phyloP scores from a whole-genome alignment of 768 basidiomycete species.

The Russula sp. region DNA sequence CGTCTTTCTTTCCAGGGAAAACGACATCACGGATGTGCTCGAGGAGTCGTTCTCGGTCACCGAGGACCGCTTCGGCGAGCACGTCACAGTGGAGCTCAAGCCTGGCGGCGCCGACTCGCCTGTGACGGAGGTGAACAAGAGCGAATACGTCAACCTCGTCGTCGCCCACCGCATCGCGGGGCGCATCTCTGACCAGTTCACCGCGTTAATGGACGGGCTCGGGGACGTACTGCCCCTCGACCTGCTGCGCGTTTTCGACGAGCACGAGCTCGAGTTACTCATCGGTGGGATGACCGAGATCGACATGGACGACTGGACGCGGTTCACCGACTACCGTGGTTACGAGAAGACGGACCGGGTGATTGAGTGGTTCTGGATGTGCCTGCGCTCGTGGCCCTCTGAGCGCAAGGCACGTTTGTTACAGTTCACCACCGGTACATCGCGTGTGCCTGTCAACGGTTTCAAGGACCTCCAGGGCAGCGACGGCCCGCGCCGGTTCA shows the following conservation, averaged over 20 bases:
- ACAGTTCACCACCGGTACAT: slow-evolving; percentile 85
- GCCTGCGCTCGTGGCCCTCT: slow-evolving; percentile 82
- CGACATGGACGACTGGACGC: slow-evolving; percentile 82
- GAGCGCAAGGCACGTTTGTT: slow-evolving; percentile 82
- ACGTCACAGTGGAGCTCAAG: slow-evolving; percentile 60
- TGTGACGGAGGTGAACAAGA: slow-evolving; percentile 73
- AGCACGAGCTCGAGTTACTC: slow-evolving; percentile 80
- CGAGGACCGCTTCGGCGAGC: slow-evolving; percentile 72
- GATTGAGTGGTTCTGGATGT: slow-evolving; percentile 96
- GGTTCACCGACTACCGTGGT: slow-evolving; percentile 88
- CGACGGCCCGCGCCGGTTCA: slow-evolving; percentile 88
- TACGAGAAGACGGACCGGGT: slow-evolving; percentile 83
- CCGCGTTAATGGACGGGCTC: slow-evolving; percentile 81
- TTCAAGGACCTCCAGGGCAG: slow-evolving; percentile 94
- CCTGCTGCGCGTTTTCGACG: slow-evolving; percentile 85
- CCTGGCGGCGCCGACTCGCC: slow-evolving; percentile 52
- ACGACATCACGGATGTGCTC: slow-evolving; percentile 68
- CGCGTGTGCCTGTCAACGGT: slow-evolving; percentile 84
- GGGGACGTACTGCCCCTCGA: slow-evolving; percentile 80
- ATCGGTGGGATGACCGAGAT: slow-evolving; percentile 72
- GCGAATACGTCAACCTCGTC: slow-evolving; percentile 69
- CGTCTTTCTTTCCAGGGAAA: slow-evolving; percentile 41
- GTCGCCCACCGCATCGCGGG: slow-evolving; percentile 80
- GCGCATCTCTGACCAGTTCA: slow-evolving; percentile 78
- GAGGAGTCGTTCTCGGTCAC: slow-evolving; percentile 68